Percentiles rank a stretch among this genome's conserved stretches.
These are phyloP conservation scores for Cryphonectria nitschkei DNA, from an alignment of 2,329 filamentous ascomycete species.

Conservation along the genomic window DNA sequence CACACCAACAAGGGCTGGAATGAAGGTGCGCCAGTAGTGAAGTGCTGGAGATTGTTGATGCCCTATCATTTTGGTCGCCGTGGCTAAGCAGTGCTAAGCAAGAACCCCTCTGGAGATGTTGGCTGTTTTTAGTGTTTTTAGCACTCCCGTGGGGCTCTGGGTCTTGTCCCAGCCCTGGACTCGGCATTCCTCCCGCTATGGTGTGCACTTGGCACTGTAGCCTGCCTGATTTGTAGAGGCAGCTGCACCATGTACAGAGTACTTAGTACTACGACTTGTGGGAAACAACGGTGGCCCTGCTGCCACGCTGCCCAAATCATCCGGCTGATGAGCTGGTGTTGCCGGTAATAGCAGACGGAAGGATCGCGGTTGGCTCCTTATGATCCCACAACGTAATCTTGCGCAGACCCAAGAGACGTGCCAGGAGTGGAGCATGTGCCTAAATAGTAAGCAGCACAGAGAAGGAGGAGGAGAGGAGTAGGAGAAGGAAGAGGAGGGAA, in stretches of 20 bases:
- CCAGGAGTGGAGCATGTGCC: neutral
- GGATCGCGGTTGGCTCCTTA: slow-evolving; percentile 24
- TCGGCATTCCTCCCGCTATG: slow-evolving; percentile 15
- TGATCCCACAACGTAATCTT: slow-evolving; percentile 8
- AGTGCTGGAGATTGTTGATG: neutral
- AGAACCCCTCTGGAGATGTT: neutral
- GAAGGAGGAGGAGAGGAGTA: neutral
- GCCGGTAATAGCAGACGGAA: slow-evolving; percentile 24
- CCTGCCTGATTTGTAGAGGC: neutral
- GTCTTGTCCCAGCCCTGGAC: slow-evolving; percentile 13
- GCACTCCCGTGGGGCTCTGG: slow-evolving; percentile 9
- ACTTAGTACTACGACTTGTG: neutral
- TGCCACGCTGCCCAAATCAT: neutral
- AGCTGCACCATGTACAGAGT: neutral
- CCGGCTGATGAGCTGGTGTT: neutral
- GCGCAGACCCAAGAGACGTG: neutral
- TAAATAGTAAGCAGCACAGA: neutral
- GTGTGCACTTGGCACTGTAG: neutral
- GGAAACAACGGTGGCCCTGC: neutral
- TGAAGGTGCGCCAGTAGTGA: neutral
- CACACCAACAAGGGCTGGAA: neutral
- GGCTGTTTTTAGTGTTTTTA: slow-evolving; percentile 3
- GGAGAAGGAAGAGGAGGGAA: neutral
- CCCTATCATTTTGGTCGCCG: neutral
- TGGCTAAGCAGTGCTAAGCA: neutral